Evolutionary conservation across 495 filamentous ascomycete species (phyloP).

Genomic region (Aspergillus ostianus): DNA sequence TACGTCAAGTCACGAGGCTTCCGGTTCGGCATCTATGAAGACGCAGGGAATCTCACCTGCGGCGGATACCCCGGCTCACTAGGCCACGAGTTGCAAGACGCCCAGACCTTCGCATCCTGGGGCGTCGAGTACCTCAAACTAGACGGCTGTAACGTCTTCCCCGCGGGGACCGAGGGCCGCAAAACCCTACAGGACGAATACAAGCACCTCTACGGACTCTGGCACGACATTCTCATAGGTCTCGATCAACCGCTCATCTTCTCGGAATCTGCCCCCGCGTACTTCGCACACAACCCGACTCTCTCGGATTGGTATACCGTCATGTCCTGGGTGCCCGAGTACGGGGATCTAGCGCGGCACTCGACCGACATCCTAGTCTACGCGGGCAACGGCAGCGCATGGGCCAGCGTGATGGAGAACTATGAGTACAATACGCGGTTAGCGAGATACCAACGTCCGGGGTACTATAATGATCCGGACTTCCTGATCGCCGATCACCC

Average conservation of each 20-base stretch:
- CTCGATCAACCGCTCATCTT: background rate
- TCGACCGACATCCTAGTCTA: constrained; percentile 44
- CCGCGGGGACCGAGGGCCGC: constrained; percentile 15
- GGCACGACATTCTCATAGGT: constrained; percentile 26
- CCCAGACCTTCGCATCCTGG: constrained; percentile 39
- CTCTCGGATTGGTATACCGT: constrained; percentile 38
- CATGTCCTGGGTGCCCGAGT: constrained; percentile 39
- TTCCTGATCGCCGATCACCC: constrained; percentile 43
- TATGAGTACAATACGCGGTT: constrained; percentile 37
- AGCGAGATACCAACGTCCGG: constrained; percentile 40
- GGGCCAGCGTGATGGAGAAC: constrained; percentile 45
- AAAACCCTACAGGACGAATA: constrained; percentile 10
- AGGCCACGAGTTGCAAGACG: constrained; percentile 35
- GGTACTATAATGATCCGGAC: constrained; percentile 46
- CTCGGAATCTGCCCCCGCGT: constrained; percentile 36
- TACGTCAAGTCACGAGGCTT: constrained; percentile 34
- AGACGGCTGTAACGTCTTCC: constrained; percentile 33
- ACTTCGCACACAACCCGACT: constrained; percentile 32
- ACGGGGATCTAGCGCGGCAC: constrained; percentile 41
- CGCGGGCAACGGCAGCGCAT: constrained; percentile 28
- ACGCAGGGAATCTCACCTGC: constrained; percentile 41
- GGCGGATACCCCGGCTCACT: constrained; percentile 41
- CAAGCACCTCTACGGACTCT: constrained; percentile 28
- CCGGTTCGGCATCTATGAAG: constrained; percentile 41
- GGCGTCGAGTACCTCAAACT: constrained; percentile 45